Base-by-base conservation (phyloP, 208 protist genomes). In the Trypanosoma conorhini region DNA sequence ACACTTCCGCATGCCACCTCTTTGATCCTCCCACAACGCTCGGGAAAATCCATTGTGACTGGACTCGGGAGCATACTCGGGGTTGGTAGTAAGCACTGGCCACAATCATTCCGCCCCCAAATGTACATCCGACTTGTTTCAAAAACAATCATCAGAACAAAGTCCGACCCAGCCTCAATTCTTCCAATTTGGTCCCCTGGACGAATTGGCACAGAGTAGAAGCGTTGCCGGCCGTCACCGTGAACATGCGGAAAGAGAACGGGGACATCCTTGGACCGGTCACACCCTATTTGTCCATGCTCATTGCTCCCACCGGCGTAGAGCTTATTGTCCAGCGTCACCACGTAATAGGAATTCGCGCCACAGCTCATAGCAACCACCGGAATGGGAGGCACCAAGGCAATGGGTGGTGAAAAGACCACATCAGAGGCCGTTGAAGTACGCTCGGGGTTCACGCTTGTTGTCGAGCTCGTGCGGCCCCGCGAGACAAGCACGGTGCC, bases 101-200 rank as follows among this genome's bases (percentile, higher is more conserved):
- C 86, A 70, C 80, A 88, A 15, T 52, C 67, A 67, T 96, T 96
- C 67, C 87, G 62, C 52, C 91, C 91, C 86, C 88, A 94, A 40
- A 77, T 59, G 68, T 87, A 92, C 56, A 96, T 67, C 35, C 61
- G 63, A 51, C 79, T 75, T 26, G 42, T 30, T 46, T 54, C 30
- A 24, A n/a, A 35, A 22, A 78, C 67, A 33, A 93, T 21, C 3
- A 85, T 86, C 3, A 84, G 60, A 26, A 66, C 85, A 54, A 77
- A 85, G 3, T 72, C 75, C 24, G 65, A 65, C 31, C 88, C 86
- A 21, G 80, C 79, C 28, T 62, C 81, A 2, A 94, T 59, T 28
- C 63, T 72, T 30, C 63, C 69, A 22, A 92, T 66, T 0, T 66
- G 35, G 30, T 89, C 83, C 21, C 56, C 82, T 19, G 73, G 55